Base-by-base conservation (phyloP, 2,329 filamentous ascomycete genomes). In the Beauveria medogensis region DNA sequence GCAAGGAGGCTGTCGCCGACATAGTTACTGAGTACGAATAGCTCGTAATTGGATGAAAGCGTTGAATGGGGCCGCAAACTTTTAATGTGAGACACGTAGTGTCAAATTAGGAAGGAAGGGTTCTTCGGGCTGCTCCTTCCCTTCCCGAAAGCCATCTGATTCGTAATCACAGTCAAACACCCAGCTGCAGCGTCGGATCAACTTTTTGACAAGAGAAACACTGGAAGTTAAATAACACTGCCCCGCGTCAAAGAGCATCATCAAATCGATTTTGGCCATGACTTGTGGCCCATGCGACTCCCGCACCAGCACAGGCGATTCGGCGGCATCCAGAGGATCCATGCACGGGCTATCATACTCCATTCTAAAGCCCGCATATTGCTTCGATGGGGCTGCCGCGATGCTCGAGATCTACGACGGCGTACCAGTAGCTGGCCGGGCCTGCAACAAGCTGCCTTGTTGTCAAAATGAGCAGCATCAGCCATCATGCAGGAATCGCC, bases 361-460 rank as follows among this genome's bases (percentile, higher is more conserved):
- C 22, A 50, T 55, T 60, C 51, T 46, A 22, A 18, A 50, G 58
- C 58, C 50, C 55, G 58, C 58, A 60, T 60, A 48, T 48, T 60
- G 43, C 34, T 43, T 34, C 58, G 58, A 60, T 60, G 58, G 58
- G 58, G 58, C 58, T 55, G 51, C 50, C 51, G 24, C 58, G 51
- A 55, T 55, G 43, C 43, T 55, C 48, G 30, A 55, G 58, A 60
- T 60, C 51, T 55, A 50, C 58, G 58, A 55, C 51, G 58, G 58
- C 50, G 51, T 52, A 60, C 30, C 50, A 50, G 58, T 52, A 60
- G 43, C 50, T 55, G 51, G 43, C 51, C 30, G 51, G 55, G 58
- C 47, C 50, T 53, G 58, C 58, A 50, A 60, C 43, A 34, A 30
- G 28, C 26, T 24, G 55, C 41, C 57, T 47, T 28, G 40, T 46